These are phyloP conservation scores for Ostreobium quekettii DNA, from an alignment of 139 green algal genomes.

Conservation along the genomic window DNA sequence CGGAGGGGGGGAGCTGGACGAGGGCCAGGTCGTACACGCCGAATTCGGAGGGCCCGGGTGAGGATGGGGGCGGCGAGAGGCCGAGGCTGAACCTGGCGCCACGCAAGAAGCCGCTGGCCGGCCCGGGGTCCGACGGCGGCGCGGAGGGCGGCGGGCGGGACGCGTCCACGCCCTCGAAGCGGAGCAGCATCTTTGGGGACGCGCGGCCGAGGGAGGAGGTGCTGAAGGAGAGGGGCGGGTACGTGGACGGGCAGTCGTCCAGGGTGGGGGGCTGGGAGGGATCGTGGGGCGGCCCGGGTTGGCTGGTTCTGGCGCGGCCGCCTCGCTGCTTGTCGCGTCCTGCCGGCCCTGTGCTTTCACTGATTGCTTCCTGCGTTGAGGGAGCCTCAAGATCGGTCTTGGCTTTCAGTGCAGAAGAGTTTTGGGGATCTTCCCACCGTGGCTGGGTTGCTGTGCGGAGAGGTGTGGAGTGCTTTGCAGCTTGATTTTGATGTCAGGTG, in stretches of 20 bases:
- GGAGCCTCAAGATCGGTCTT: no score
- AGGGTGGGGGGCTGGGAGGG: conserved; percentile 46
- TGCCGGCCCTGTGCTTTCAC: no score
- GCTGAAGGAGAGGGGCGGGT: conserved; percentile 76
- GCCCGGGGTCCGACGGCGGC: not conserved
- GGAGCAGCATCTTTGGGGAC: conserved; percentile 67
- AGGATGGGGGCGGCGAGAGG: conserved; percentile 24
- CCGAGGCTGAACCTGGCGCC: conserved; percentile 50
- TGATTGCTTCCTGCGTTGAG: no score
- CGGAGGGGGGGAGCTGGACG: no score
- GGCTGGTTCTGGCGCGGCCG: no score
- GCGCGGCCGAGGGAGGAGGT: conserved; percentile 82
- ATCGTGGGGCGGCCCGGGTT: no score
- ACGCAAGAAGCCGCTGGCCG: conserved; percentile 40
- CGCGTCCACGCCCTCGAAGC: not conserved
- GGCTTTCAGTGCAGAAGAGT: no score
- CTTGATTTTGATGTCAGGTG: no score
- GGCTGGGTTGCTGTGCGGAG: no score
- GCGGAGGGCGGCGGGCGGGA: conserved; percentile 1
- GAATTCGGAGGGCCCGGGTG: not conserved
- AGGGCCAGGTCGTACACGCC: conserved; percentile 1
- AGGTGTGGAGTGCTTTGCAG: no score
- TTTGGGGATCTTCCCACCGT: no score
- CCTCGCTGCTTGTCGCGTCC: no score
- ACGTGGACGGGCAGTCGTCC: conserved; percentile 54